Base-by-base conservation (phyloP, 306 rosid species). In the Luffa acutangula region DNA sequence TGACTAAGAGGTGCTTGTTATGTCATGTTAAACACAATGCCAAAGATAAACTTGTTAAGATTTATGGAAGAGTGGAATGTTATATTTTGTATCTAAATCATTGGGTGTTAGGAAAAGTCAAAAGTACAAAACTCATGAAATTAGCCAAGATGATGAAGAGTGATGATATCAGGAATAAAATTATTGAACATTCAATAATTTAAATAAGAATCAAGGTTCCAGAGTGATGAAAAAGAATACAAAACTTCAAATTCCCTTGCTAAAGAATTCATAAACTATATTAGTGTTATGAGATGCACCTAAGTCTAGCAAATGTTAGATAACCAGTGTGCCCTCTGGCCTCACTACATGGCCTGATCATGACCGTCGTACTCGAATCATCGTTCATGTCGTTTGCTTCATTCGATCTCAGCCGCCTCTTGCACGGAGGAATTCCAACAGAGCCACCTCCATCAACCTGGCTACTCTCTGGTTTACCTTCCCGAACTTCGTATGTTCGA, bases 321-420 rank as follows among this genome's bases (percentile, higher is more conserved):
- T 90, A 92, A 79, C 98, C 96, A 2, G 97, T 94, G 87, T 91
- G 98, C 81, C 98, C 98, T 85, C 88, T 88, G 59, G 98, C 93
- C 78, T 93, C 98, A 39, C 85, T 79, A 57, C 88, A 83, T 4
- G 93, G 97, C 82, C 86, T 86, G 48, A 89, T 96, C 93, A 90
- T 89, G 52, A 91, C 88, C 10, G 54, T 77, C 14, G 93, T 80
- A 78, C 81, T 77, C 36, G 85, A 36, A 65, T 57, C 75, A 83
- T 83, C 79, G 3, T 14, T 72, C 59, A n/a, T 83, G 72, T 86
- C 67, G 84, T 79, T 82, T 79, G 84, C 8, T 6, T 71, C 42
- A 3, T 46, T 71, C 0, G 77, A 48, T 48, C 58, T 25, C 77
- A 71, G 5, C 39, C 76, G 56, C 6, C 57, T 48, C 57, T 71